Conservation (phyloP, 1,284 basidiomycete species). For the Inonotus hispidus region DNA sequence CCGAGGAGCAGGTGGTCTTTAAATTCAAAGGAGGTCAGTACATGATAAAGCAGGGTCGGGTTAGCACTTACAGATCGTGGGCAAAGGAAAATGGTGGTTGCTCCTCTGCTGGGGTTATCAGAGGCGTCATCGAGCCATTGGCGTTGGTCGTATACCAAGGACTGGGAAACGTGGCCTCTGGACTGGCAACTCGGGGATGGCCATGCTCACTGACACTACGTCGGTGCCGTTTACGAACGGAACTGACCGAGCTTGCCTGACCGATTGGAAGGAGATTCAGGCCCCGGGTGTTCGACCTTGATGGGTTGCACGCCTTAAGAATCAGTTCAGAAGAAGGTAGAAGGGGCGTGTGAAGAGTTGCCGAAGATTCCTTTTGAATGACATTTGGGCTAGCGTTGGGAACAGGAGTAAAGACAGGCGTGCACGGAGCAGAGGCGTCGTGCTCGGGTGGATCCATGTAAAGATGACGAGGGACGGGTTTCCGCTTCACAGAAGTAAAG, state of each 20-base stretch:
- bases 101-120: conserved; percentile 12
- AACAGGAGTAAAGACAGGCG: conserved; percentile 8
- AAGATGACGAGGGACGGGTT: conserved; percentile 17
- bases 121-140: conserved; percentile 8
- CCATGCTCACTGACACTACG: conserved; percentile 15
- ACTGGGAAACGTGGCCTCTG: not conserved
- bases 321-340: conserved; percentile 17
- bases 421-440: conserved; percentile 9
- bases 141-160: conserved; percentile 5
- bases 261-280: conserved; percentile 17
- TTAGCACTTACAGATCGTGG: conserved; percentile 12
- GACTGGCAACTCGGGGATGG: not conserved
- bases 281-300: not conserved
- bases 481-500: conserved; percentile 17
- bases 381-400: not conserved
- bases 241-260: not conserved
- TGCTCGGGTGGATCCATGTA: conserved; percentile 14
- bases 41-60: not conserved
- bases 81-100: conserved; percentile 4
- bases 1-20: conserved; percentile 10
- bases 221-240: conserved; percentile 6
- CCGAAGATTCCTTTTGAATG: not conserved
- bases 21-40: not conserved
- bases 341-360: conserved; percentile 12
- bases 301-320: conserved; percentile 6